Evolutionary conservation across 257 asterid species (phyloP), one percentile per base, ranked within the genome.

Genomic region (Salvia miltiorrhiza): DNA sequence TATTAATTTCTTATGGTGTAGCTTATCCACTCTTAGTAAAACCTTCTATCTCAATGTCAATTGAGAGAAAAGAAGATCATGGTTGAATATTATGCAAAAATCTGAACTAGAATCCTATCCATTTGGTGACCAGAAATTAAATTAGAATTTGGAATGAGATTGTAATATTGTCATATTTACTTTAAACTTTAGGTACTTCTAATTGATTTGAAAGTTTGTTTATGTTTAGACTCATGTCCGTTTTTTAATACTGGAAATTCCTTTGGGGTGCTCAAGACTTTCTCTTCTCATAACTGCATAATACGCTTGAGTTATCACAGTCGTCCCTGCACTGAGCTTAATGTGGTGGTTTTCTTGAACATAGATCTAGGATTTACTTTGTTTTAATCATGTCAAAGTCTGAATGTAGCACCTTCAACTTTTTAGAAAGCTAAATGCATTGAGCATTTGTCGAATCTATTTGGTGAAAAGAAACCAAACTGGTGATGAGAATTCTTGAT

Each of bases 21-120:
- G 26, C 67, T 64, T 65, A 44, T 23, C 67, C 56, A 57, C 35
- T 57, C 73, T 66, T 26, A 59, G 5, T 57, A 44, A 57, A 57
- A 9, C 63, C 44, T 16, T 24, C 44, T 58, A 23, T 58, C 41
- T 35, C 24, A 39, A 35, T 56, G 56, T 63, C 28, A 53, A 32
- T 24, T 40, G 54, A 16, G 17, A 32, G 56, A 37, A 62, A 47
- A 52, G 11, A 28, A 60, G 62, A 21, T 39, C 66, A 40, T 50
- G 13, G 61, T 52, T 40, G 71, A 53, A 39, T 52, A 48, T 30
- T 50, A 43, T 20, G 26, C 14, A 26, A 48, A 49, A 35, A 11
- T 48, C 7, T 47, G 44, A 58, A 21, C 17, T 49, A 44, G 39
- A 68, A 61, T 53, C 41, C 28, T 41, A 62, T 19, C 54, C 40